These are phyloP conservation scores for Syzygium syzygioides DNA, from an alignment of 441 rosid species.

Conservation along the genomic window DNA sequence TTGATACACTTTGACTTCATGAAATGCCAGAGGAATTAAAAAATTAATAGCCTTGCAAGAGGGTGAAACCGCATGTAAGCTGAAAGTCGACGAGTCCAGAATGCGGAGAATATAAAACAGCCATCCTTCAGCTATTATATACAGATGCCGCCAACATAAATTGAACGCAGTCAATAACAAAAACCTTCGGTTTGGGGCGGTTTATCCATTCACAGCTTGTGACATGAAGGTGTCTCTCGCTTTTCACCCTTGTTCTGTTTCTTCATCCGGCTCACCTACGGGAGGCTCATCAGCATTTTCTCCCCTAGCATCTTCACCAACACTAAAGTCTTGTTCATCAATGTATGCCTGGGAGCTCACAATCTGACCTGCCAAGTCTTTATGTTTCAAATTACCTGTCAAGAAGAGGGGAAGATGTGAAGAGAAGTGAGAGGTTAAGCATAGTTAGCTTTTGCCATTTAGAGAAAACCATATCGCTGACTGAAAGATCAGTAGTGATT, in stretches of 20 bases:
- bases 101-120: neutral
- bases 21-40: neutral
- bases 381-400: conserved; percentile 79
- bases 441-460: neutral
- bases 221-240: neutral
- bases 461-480: neutral
- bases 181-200: neutral
- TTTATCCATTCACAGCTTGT: neutral
- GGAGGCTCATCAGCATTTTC: conserved; percentile 21
- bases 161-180: neutral
- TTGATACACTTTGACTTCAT: neutral
- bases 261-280: neutral
- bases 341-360: conserved; percentile 78
- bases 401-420: conserved; percentile 1
- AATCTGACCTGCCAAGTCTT: conserved; percentile 70
- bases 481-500: neutral
- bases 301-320: conserved; percentile 33
- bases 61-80: neutral
- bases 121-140: neutral
- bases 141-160: neutral
- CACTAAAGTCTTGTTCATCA: conserved; percentile 28
- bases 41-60: neutral
- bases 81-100: neutral
- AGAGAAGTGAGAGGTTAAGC: neutral
- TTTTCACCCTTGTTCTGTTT: neutral